Base-by-base conservation (phyloP, 345 rosid genomes). In the Melastoma malabathricum region DNA sequence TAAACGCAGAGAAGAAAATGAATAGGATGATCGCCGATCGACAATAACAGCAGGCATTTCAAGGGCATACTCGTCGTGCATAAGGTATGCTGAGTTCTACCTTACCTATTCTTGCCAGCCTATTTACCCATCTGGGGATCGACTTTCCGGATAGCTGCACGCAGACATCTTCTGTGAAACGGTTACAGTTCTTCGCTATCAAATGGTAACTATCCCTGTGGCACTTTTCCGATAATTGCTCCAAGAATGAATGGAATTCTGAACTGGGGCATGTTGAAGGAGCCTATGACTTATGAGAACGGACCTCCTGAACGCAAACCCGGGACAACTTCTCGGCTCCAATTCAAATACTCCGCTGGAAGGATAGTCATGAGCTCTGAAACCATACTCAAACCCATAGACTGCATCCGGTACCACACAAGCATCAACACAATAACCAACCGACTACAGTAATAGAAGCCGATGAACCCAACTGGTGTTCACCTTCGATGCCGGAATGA, bases 131-230 rank as follows among this genome's bases (percentile, higher is more conserved):
- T 68, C 95, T 95, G 15, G 98, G 98, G 59, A 87, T 81, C 49
- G 79, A 70, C 73, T 82, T 84, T 61, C 98, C 95, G 3, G 86
- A 82, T 44, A 92, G 71, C 64, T 54, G 78, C 69, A 48, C 25
- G 60, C 86, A 75, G 18, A 82, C 90, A 56, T 92, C 95, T 57
- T 84, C 79, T 0, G 95, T 75, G 61, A 92, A 92, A 78, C 87
- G 98, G 69, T 92, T 92, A 76, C 98, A 92, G 56, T 92, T 92
- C 80, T 92, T 92, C 60, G 93, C 84, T 66, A 92, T 87, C 82
- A 92, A 77, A 81, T 81, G 96, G 62, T 92, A 92, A 4, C 84
- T 71, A 53, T 92, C 93, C 38, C 98, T 96, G 38, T 77, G 88
- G 62, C 79, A 92, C 45, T 73, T 76, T 52, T 74, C 60, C 22